A percentile compares a stretch with the other conserved stretches of the same genome.
Conservation (phyloP, 352 stramenopile genomes). For the Globisporangium okanoganense region DNA sequence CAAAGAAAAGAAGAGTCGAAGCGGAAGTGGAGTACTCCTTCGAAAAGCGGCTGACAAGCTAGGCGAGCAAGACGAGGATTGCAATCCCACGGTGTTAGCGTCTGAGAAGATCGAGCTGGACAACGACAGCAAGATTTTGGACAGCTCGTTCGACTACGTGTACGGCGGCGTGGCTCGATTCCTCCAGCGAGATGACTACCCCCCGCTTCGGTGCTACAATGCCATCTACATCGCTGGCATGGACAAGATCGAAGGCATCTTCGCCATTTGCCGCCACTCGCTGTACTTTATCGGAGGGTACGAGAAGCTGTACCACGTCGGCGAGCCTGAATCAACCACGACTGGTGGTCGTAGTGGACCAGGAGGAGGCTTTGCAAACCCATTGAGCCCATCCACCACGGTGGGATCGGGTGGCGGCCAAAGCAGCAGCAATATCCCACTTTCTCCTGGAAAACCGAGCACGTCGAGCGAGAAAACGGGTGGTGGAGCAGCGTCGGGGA, state of each 20-base stretch:
- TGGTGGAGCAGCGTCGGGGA: conserved; percentile 10
- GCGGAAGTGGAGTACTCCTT: neutral
- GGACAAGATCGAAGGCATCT: conserved; percentile 49
- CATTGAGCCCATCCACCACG: conserved; percentile 9
- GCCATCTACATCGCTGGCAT: conserved; percentile 58
- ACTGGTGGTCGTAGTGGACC: neutral
- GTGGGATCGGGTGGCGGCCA: neutral
- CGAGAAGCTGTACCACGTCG: conserved; percentile 36
- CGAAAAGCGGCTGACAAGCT: conserved; percentile 2
- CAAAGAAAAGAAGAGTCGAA: conserved; percentile 1
- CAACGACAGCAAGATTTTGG: conserved; percentile 26
- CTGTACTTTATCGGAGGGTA: conserved; percentile 76
- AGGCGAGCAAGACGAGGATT: conserved; percentile 7
- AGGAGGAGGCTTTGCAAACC: conserved; percentile 4
- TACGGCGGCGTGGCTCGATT: conserved; percentile 63
- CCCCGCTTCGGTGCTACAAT: conserved; percentile 55
- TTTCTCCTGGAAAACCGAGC: conserved; percentile 21
- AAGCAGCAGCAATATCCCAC: conserved; percentile 6
- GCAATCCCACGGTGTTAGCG: neutral
- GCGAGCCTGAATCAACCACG: neutral
- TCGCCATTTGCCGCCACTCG: conserved; percentile 41
- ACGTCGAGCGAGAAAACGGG: neutral
- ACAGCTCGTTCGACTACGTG: conserved; percentile 45
- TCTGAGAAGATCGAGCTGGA: conserved; percentile 16
- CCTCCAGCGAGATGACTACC: conserved; percentile 57